Evolutionary conservation across 768 basidiomycete genomes (phyloP).

Genomic region (Auricularia sp.): DNA sequence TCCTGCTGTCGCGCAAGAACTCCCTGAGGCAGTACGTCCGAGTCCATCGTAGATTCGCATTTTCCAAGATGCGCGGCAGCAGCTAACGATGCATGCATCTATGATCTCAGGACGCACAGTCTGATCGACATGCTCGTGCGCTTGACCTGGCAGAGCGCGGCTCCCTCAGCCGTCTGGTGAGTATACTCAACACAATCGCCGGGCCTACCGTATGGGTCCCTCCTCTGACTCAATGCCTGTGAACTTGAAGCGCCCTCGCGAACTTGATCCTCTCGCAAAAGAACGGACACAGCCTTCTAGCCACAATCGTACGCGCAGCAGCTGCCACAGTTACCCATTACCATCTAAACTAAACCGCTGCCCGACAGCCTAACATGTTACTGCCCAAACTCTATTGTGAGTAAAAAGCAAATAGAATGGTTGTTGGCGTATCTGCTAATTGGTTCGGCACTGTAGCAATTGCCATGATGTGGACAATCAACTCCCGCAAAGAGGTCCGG

Average conservation of each 20-base stretch:
- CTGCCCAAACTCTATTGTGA: background rate
- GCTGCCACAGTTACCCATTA: no score
- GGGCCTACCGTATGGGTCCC: no score
- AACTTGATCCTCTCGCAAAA: background rate
- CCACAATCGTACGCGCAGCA: background rate
- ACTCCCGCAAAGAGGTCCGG: background rate
- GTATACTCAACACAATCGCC: background rate
- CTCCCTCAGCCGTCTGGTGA: background rate
- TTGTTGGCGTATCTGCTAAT: no score
- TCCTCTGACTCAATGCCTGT: no score
- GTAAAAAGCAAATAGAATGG: background rate
- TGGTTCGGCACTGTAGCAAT: background rate
- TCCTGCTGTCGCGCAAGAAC: background rate
- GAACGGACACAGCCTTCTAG: background rate
- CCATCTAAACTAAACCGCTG: no score
- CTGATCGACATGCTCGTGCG: background rate
- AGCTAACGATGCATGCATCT: no score
- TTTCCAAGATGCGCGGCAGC: no score
- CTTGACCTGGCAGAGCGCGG: background rate
- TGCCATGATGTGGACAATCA: background rate
- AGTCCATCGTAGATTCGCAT: background rate
- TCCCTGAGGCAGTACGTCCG: background rate
- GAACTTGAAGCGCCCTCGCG: background rate
- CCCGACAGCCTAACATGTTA: background rate
- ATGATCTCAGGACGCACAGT: background rate